Conservation (phyloP, 495 filamentous ascomycete genomes). For the Hypoxylon fuscum region DNA sequence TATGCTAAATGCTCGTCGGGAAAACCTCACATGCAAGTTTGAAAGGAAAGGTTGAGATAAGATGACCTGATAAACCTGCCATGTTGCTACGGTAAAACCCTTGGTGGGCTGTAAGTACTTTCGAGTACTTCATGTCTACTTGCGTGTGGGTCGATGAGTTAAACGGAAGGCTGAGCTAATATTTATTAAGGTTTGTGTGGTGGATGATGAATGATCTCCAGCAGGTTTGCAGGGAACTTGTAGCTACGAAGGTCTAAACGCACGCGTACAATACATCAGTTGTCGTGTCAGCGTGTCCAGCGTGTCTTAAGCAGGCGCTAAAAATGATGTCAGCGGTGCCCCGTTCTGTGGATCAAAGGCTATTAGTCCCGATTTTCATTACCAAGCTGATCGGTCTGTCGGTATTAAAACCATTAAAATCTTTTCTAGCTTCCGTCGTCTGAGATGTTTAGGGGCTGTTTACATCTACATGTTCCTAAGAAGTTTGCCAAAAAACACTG, state of each 20-base stretch:
- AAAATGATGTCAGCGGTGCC: too few species aligned
- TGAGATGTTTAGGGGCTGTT: background rate
- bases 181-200: conserved; percentile 12
- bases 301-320: too few species aligned
- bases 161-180: conserved; percentile 18
- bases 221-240: conserved; percentile 23
- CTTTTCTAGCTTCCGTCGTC: conserved; percentile 8
- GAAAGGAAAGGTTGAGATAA: conserved; percentile 10
- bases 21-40: conserved; percentile 1
- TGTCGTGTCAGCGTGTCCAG: too few species aligned
- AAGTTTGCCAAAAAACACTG: conserved; percentile 1
- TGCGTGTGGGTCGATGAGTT: conserved; percentile 21
- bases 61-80: background rate
- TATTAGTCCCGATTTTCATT: conserved; percentile 30
- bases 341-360: background rate
- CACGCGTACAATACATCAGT: conserved; percentile 8
- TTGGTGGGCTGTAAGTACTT: conserved; percentile 17
- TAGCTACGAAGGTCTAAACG: conserved; percentile 10
- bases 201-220: conserved; percentile 13
- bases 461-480: background rate
- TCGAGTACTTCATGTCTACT: conserved; percentile 24
- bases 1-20: conserved; percentile 8
- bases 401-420: conserved; percentile 22
- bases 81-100: background rate
- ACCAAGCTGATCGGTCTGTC: conserved; percentile 33